A percentile compares a stretch with the other conserved stretches of the same genome.
These are phyloP conservation scores for Botrytis medusae DNA, from an alignment of 2,329 filamentous ascomycete species.

Conservation along the genomic window DNA sequence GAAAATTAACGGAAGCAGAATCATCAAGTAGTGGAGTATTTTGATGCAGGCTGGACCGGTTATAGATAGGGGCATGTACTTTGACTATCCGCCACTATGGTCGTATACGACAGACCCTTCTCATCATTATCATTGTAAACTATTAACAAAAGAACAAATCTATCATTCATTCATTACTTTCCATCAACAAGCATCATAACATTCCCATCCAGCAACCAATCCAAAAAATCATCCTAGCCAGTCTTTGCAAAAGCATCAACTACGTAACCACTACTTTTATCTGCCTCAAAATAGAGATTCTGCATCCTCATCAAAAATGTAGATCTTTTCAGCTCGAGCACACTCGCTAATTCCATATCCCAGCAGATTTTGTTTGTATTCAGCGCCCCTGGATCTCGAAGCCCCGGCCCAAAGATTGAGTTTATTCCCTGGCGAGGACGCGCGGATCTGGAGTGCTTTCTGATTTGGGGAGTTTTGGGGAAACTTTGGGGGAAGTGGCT, in stretches of 20 bases:
- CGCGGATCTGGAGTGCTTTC: background rate
- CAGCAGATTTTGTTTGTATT: background rate
- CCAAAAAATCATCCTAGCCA: too few species aligned
- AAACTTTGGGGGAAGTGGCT: too few species aligned
- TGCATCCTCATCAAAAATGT: rapidly evolving
- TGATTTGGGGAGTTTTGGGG: background rate
- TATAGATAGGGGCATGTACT: background rate
- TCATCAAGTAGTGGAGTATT: background rate
- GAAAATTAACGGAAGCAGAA: background rate
- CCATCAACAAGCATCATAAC: too few species aligned
- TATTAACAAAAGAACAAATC: background rate
- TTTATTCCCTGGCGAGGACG: background rate
- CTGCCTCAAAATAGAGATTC: background rate
- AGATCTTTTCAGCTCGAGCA: background rate
- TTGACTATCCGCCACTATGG: too few species aligned
- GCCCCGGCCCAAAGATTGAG: background rate
- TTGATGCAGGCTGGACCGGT: background rate
- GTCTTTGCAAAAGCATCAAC: too few species aligned
- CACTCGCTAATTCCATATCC: too few species aligned
- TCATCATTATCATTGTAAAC: background rate
- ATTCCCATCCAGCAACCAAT: rapidly evolving
- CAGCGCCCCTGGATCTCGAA: too few species aligned
- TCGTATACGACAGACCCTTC: background rate
- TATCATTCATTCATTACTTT: background rate
- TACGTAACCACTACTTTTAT: background rate